A percentile compares a stretch with the other conserved stretches of the same genome.
These are phyloP conservation scores for Larix kaempferi DNA, from an alignment of 75 land plant species.

Conservation along the genomic window DNA sequence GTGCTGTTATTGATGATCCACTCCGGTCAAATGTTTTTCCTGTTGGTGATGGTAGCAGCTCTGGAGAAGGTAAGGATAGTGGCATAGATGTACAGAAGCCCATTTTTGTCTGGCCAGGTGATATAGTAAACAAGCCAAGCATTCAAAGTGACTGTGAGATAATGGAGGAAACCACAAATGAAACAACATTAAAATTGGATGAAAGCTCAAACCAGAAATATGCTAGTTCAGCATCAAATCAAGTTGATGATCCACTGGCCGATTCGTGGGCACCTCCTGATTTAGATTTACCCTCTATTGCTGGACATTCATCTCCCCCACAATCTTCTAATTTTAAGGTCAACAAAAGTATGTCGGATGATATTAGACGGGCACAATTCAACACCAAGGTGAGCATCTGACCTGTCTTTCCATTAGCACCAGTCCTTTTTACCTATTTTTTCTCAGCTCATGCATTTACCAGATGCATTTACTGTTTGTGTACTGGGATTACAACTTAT, in stretches of 20 bases:
- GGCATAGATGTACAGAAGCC: background rate
- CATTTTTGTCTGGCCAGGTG: background rate
- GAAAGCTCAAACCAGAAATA: background rate
- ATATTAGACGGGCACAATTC: slow-evolving; percentile 2
- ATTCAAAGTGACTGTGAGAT: slow-evolving; percentile 6
- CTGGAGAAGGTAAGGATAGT: slow-evolving; percentile 13
- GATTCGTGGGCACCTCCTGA: slow-evolving; percentile 3
- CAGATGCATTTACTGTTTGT: background rate
- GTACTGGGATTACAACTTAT: background rate
- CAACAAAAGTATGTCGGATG: background rate
- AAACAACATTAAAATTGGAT: background rate
- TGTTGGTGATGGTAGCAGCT: slow-evolving; percentile 5
- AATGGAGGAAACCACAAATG: background rate
- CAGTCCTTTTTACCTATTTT: slow-evolving; percentile 30
- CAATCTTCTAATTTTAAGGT: slow-evolving; percentile 4
- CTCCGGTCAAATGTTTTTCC: slow-evolving; percentile 10
- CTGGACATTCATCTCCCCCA: slow-evolving; percentile 10
- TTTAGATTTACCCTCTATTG: slow-evolving; percentile 9
- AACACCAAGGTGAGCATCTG: background rate
- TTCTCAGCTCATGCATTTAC: background rate
- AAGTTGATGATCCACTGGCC: slow-evolving; percentile 2
- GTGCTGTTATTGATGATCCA: slow-evolving; percentile 6
- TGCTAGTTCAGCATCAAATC: slow-evolving; percentile 1
- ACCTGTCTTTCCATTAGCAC: slow-evolving; percentile 22
- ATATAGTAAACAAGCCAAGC: background rate